phyloP scores from a whole-genome alignment of 2,329 filamentous ascomycete genomes.

The Tolypocladium album region DNA sequence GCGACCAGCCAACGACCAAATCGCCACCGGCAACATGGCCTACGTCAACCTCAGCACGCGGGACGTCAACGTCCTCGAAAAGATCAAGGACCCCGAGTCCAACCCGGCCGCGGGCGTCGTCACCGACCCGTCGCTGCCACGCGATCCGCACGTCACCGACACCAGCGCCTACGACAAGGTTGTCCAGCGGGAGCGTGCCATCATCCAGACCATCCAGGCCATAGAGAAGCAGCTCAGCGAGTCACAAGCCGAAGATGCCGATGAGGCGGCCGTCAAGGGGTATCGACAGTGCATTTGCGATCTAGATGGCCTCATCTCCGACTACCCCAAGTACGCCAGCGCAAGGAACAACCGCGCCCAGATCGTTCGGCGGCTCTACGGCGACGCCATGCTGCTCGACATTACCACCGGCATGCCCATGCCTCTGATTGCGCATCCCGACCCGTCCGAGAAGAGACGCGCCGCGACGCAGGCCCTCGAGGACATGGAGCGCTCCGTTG shows the following conservation, averaged over 20 bases:
- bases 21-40: constrained; percentile 28
- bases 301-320: constrained; percentile 44
- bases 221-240: constrained; percentile 42
- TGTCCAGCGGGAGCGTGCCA: constrained; percentile 38
- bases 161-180: constrained; percentile 36
- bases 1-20: background rate
- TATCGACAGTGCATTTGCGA: constrained; percentile 36
- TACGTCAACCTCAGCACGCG: constrained; percentile 39
- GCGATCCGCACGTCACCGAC: constrained; percentile 47
- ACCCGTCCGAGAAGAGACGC: constrained; percentile 23
- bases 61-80: constrained; percentile 52
- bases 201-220: constrained; percentile 43
- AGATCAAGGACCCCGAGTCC: constrained; percentile 57
- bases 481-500: constrained; percentile 49
- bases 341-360: constrained; percentile 68
- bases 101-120: constrained; percentile 43
- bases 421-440: constrained; percentile 29
- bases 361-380: constrained; percentile 49
- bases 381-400: constrained; percentile 44
- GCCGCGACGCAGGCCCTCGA: constrained; percentile 31
- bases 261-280: constrained; percentile 26
- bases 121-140: constrained; percentile 42
- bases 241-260: constrained; percentile 21
- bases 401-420: constrained; percentile 23
- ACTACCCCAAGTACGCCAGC: constrained; percentile 57